phyloP scores from a whole-genome alignment of 345 rosid species.

The Garcia nutans region DNA sequence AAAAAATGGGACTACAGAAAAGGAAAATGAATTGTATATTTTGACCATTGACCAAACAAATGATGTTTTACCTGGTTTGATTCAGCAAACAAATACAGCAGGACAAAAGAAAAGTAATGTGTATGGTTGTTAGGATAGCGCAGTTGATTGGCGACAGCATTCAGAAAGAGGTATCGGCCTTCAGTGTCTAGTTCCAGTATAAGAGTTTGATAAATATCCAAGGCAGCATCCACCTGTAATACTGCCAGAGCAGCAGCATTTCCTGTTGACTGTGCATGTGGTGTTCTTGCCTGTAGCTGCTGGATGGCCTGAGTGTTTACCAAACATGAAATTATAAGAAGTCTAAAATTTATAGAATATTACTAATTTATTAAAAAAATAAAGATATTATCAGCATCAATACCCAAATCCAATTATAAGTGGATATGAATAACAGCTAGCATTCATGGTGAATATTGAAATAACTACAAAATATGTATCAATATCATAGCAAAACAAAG shows the following conservation, averaged over 20 bases:
- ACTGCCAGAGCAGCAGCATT: constrained; percentile 45
- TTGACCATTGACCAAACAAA: neutral
- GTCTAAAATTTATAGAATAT: no score
- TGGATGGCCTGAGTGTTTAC: constrained; percentile 54
- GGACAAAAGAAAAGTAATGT: constrained; percentile 90
- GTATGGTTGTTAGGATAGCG: constrained; percentile 99
- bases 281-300: constrained; percentile 66
- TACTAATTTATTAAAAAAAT: neutral
- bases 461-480: neutral
- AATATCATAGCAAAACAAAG: neutral
- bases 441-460: neutral
- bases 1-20: neutral
- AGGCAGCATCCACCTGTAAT: constrained; percentile 64
- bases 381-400: neutral
- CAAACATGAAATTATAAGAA: no score
- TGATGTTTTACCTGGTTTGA: constrained; percentile 64
- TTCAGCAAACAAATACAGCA: constrained; percentile 76
- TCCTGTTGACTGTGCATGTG: constrained; percentile 62
- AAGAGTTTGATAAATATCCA: constrained; percentile 81
- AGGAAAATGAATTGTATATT: no score
- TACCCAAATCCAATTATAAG: neutral
- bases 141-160: constrained; percentile 93
- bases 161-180: constrained; percentile 92
- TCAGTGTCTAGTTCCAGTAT: constrained; percentile 86
- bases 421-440: neutral